phyloP scores from a whole-genome alignment of 768 basidiomycete species.

The Naganishia onofrii region DNA sequence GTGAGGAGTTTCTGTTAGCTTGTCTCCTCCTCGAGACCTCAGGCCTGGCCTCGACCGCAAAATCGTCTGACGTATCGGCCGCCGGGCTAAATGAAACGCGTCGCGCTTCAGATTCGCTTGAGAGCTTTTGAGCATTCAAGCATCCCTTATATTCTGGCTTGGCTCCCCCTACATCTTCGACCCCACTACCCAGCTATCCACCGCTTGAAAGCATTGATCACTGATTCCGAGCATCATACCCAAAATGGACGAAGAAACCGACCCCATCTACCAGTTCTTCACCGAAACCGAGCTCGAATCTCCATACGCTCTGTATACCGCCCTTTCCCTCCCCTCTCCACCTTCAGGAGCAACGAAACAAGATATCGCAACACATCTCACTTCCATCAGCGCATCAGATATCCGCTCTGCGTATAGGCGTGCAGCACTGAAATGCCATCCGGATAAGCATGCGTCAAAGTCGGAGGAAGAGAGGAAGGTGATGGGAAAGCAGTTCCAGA shows the following conservation, averaged over 20 bases:
- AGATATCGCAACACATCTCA: neutral
- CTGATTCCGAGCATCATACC: neutral
- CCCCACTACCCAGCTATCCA: neutral
- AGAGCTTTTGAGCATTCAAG: neutral
- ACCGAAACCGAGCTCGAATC: constrained; percentile 28
- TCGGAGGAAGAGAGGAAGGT: constrained; percentile 63
- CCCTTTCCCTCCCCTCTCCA: constrained; percentile 2
- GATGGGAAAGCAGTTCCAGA: constrained; percentile 75
- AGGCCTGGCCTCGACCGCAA: no score
- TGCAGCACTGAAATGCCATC: constrained; percentile 76
- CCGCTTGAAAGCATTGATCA: neutral
- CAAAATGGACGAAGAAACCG: constrained; percentile 43
- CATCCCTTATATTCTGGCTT: neutral
- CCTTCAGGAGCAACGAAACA: neutral
- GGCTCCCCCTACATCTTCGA: neutral
- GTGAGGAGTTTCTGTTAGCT: no score
- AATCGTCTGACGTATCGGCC: constrained; percentile 3
- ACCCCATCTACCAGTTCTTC: constrained; percentile 48
- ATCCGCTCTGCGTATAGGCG: constrained; percentile 82
- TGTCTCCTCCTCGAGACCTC: no score
- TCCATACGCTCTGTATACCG: constrained; percentile 27
- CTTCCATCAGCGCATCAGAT: constrained; percentile 59
- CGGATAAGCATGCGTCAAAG: constrained; percentile 76
- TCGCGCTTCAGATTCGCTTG: no score
- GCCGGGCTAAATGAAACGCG: constrained; percentile 4